Conservation (phyloP, 495 filamentous ascomycete genomes). For the Penicillium lividum region DNA sequence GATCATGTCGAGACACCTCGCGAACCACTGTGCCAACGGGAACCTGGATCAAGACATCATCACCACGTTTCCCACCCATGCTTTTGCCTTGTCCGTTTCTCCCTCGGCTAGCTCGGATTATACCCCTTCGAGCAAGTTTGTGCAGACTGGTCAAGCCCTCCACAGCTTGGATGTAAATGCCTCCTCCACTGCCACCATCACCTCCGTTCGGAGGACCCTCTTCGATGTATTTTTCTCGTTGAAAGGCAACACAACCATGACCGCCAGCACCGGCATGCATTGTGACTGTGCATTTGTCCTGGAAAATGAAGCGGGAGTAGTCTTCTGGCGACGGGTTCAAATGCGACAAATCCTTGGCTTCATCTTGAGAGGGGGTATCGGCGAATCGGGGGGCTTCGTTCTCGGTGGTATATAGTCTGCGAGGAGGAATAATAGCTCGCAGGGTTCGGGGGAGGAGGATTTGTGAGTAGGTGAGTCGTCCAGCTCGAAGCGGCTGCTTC, state of each 20-base stretch:
- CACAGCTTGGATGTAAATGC: slow-evolving; percentile 91
- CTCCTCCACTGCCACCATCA: slow-evolving; percentile 88
- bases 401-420: slow-evolving; percentile 39
- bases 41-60: slow-evolving; percentile 84
- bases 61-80: slow-evolving; percentile 75
- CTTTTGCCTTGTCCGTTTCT: slow-evolving; percentile 84
- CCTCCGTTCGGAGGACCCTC: slow-evolving; percentile 96
- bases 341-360: slow-evolving; percentile 51
- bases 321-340: slow-evolving; percentile 79
- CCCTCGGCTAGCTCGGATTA: slow-evolving; percentile 76
- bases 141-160: slow-evolving; percentile 88
- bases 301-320: slow-evolving; percentile 78
- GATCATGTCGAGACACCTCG: slow-evolving; percentile 78
- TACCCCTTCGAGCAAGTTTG: slow-evolving; percentile 78
- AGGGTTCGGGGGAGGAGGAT: slow-evolving; percentile 33
- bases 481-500: slow-evolving; percentile 12
- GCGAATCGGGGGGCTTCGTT: slow-evolving; percentile 15
- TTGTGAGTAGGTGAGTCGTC: slow-evolving; percentile 6
- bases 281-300: slow-evolving; percentile 78
- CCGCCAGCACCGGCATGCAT: slow-evolving; percentile 79
- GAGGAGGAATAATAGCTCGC: slow-evolving; percentile 30
- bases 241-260: slow-evolving; percentile 89
- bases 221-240: slow-evolving; percentile 83
- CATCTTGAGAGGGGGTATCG: slow-evolving; percentile 16
- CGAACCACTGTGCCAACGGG: slow-evolving; percentile 90